These are phyloP conservation scores for Eutrema japonicum DNA, from an alignment of 345 rosid genomes.

Conservation along the genomic window DNA sequence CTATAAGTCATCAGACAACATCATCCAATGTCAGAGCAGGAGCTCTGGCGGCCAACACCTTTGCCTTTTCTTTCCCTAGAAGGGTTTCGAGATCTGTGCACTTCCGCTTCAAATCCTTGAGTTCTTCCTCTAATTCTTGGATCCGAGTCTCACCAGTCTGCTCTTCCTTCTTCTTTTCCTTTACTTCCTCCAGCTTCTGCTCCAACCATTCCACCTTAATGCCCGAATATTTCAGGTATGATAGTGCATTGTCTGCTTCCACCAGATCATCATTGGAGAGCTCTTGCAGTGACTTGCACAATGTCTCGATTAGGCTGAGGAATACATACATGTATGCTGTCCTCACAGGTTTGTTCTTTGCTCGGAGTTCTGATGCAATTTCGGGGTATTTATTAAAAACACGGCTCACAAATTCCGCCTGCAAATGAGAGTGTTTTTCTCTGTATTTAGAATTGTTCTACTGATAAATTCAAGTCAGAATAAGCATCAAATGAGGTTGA, in stretches of 20 bases:
- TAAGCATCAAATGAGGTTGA: no score
- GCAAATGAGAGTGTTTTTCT: no score
- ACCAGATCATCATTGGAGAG: background rate
- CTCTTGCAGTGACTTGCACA: background rate
- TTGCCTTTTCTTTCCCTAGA: conserved; percentile 3
- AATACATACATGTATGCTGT: no score
- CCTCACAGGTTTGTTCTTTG: no score
- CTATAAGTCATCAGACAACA: background rate
- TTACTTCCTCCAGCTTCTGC: conserved; percentile 1
- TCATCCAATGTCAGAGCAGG: conserved; percentile 18
- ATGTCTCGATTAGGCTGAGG: no score
- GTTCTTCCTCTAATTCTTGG: background rate
- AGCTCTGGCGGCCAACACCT: background rate
- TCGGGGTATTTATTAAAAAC: no score
- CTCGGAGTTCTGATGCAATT: no score
- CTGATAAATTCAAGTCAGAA: no score
- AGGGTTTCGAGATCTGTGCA: background rate
- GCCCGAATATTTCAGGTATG: background rate
- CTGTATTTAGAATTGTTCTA: no score
- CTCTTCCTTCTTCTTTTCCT: conserved; percentile 5
- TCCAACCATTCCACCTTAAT: conserved; percentile 26
- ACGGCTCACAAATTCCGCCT: no score
- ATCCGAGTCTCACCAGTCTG: background rate
- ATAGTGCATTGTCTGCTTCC: background rate
- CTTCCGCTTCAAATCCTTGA: background rate